Evolutionary conservation across 352 stramenopile species (phyloP), one percentile per base, ranked within the genome.

Genomic region (Globisporangium alternatum): DNA sequence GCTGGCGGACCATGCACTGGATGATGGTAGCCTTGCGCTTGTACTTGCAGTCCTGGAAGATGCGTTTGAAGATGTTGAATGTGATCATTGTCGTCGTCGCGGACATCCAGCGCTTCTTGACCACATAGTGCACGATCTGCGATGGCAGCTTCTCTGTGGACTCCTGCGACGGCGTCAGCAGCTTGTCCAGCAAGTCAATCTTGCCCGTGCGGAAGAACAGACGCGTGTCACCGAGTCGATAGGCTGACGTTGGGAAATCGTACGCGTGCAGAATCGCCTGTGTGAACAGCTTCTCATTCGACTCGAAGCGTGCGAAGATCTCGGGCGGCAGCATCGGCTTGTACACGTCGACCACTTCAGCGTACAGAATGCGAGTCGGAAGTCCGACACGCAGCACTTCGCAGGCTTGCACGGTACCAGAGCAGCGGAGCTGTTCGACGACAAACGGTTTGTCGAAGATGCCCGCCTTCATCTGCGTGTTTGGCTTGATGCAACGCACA

Each of bases 401-500:
- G 54, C 88, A 96, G 8, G 86, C 85, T 71, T 90, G 85, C 13
- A 89, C 80, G 0, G 76, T 91, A 59, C 79, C 86, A 1, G 80
- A 93, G 67, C 81, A 91, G 12, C 77, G 81, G 10, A 91, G 69
- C 63, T 89, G 83, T 55, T 91, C 86, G 13, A 90, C 85, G 13
- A 90, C 86, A 54, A 89, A 96, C 30, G 71, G 75, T 31, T 84
- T 83, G 62, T 88, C 87, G 52, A 90, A 96, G 15, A 88, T 47
- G 19, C 94, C 88, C 1, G 89, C 70, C 60, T 95, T 88, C 83
- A 98, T 98, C 44, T 89, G 74, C n/a, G 83, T 97, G 78, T 98
- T 98, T 0, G 95, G 95, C 74, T 98, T 98, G 73, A 98, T 97
- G 76, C 93, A 98, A 49, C 93, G 88, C 67, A 98, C 90, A 68